phyloP scores from a whole-genome alignment of 129 eudicot genomes.

The Heracleum sosnowskyi region DNA sequence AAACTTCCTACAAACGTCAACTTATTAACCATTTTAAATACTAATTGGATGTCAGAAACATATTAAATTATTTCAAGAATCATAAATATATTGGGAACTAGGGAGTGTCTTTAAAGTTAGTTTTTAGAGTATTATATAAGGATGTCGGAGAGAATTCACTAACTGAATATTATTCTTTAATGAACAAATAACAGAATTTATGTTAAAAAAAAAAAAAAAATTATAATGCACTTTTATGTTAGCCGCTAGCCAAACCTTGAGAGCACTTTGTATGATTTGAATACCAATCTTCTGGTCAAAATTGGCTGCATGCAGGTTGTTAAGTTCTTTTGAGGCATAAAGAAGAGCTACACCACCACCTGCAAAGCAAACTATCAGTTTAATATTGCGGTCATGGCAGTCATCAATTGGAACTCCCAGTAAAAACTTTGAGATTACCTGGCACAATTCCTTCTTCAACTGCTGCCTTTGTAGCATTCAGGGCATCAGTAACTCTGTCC shows the following conservation, averaged over 20 bases:
- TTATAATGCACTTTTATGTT: not conserved
- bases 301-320: constrained; percentile 55
- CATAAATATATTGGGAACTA: not conserved
- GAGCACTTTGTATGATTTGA: constrained; percentile 68
- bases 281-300: constrained; percentile 85
- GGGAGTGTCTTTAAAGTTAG: not conserved
- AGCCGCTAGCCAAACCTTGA: constrained; percentile 34
- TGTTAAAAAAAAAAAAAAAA: not conserved
- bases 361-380: constrained; percentile 12
- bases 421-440: constrained; percentile 20
- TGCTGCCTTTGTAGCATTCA: constrained; percentile 89
- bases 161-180: not conserved
- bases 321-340: constrained; percentile 69
- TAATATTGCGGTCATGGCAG: not conserved
- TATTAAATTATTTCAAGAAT: too few relatives aligned
- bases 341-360: constrained; percentile 91
- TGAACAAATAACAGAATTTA: too few relatives aligned
- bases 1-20: not conserved
- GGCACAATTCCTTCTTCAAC: constrained; percentile 88
- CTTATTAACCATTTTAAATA: too few relatives aligned
- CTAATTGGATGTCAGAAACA: not conserved
- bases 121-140: too few relatives aligned
- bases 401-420: not conserved
- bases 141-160: not conserved
- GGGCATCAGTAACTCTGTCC: constrained; percentile 78